Percentiles rank a stretch among this genome's conserved stretches.
Evolutionary conservation across 305 asterid genomes (phyloP).

Genomic region (Rubia balearica): DNA sequence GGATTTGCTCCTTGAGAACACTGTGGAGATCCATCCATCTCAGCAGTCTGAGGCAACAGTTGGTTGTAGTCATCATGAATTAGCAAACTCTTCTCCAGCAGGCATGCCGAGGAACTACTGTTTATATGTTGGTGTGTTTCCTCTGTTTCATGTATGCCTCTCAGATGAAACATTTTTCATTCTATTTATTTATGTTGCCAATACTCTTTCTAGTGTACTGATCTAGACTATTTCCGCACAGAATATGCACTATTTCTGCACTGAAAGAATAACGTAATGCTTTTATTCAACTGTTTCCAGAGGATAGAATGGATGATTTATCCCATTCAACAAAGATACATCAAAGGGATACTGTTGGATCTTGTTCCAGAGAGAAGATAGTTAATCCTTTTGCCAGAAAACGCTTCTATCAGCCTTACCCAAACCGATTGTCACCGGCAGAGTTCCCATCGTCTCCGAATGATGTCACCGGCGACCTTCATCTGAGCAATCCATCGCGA

Average conservation of each 20-base stretch:
- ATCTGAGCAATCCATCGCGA: too few relatives aligned
- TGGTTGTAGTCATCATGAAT: conserved; percentile 24
- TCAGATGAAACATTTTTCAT: background rate
- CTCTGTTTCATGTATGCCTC: background rate
- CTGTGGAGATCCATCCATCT: conserved; percentile 22
- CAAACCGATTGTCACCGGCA: background rate
- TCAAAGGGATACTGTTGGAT: conserved; percentile 16
- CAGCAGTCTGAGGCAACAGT: conserved; percentile 19
- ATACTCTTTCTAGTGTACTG: too few relatives aligned
- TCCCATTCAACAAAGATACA: conserved; percentile 25
- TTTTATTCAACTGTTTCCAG: conserved; percentile 53
- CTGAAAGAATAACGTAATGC: background rate
- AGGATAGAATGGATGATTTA: conserved; percentile 25
- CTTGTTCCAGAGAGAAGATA: conserved; percentile 21
- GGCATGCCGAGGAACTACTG: conserved; percentile 23
- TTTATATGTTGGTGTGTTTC: conserved; percentile 42
- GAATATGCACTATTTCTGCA: background rate
- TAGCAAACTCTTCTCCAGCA: conserved; percentile 21
- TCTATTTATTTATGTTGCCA: background rate
- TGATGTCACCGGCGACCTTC: too few relatives aligned
- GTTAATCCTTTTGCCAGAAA: conserved; percentile 3
- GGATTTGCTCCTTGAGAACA: conserved; percentile 22
- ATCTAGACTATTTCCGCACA: background rate
- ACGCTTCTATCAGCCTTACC: too few relatives aligned
- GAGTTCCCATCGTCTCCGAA: too few relatives aligned